Evolutionary conservation across 495 filamentous ascomycete genomes (phyloP), one percentile per base, ranked within the genome.

Genomic region (Penicillium parvum): DNA sequence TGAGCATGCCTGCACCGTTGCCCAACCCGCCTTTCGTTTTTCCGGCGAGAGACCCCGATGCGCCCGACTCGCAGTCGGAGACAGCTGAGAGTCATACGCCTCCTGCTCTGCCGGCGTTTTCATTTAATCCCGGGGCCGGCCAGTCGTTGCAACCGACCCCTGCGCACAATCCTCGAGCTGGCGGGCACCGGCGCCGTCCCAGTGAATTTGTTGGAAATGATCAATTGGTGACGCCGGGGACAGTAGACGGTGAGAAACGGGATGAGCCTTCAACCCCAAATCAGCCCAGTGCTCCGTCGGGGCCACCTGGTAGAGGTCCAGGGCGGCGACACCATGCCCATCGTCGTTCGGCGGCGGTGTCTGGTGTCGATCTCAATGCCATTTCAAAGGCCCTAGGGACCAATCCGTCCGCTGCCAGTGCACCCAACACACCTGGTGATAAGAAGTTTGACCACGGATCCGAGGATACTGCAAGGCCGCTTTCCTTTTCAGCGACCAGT

Each of bases 321-420:
- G 69, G 72, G 20, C 71, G 77, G 42, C 76, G 85, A 53, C 80
- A 86, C 14, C 90, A 96, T 65, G 82, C 82, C 9, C 90, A 95
- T 68, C 79, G 88, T 37, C 79, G 90, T 43, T 94, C 88, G n/a
- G 82, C 79, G 23, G 90, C 90, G 1, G 82, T 95, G 8, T 92
- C 88, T n/a, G 83, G 75, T 46, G 81, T 89, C 45, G 90, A 96
- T 65, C 61, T 94, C 3, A 82, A 81, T 5, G 74, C 80, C 14
- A 85, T 95, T 32, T 66, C 88, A 17, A 83, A 83, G 43, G 59
- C 75, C 3, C 59, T 78, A 14, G 66, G 64, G 40, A 30, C 69
- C 36, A 63, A 59, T 42, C 40, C 73, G 20, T 69, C 69, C 33
- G 72, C 75, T 22, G 79, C 68, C 35, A 90, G 82, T 54, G 83